Evolutionary conservation across 2,329 filamentous ascomycete species (phyloP), one percentile per base, ranked within the genome.

Genomic region (Fusarium sp.): DNA sequence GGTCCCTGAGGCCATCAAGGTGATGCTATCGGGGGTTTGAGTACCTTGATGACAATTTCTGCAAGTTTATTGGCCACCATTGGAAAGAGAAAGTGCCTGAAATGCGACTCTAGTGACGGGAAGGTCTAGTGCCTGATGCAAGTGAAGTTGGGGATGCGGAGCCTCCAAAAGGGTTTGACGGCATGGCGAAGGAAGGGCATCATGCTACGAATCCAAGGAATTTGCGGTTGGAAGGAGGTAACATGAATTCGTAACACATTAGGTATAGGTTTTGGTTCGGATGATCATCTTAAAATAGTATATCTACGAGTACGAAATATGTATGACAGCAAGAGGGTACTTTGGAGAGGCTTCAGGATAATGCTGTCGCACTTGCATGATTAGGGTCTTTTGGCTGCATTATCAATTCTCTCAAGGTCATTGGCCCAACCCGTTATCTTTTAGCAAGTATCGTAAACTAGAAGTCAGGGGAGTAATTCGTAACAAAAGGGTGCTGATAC

Each of bases 1-100:
- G 24, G 5, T 42, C 31, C 29, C 39, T 33, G 12, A 24, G n/a
- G 21, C 63, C 71, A 73, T 73, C 71, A 70, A 15, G 70, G 71
- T 73, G 33, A 52, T 56, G 48, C 37, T 44, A 61, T 47, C 33
- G 52, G 24, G 9, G 39, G 24, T 47, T 12, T 44, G 43, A 41
- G 41, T 49, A 57, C 54, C 48, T 35, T 57, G 68, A 69, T 71
- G 54, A 71, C 69, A 71, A 64, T 28, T 35, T 33, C 10, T 3
- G 4, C 3, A n/a, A 37, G 2, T 13, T 21, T 1, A 70, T 72
- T 74, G 71, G 69, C 38, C 35, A 31, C 15, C 12, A 9, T 4
- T 21, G 5, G 3, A 8, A 24, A 12, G 15, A 23, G 7, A 11
- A 29, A 37, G 6, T 3, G 35, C 50, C 21, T 24, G 23, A 10